phyloP scores from a whole-genome alignment of 805 yeast genomes.

The Kodamaea jinghongensis region DNA sequence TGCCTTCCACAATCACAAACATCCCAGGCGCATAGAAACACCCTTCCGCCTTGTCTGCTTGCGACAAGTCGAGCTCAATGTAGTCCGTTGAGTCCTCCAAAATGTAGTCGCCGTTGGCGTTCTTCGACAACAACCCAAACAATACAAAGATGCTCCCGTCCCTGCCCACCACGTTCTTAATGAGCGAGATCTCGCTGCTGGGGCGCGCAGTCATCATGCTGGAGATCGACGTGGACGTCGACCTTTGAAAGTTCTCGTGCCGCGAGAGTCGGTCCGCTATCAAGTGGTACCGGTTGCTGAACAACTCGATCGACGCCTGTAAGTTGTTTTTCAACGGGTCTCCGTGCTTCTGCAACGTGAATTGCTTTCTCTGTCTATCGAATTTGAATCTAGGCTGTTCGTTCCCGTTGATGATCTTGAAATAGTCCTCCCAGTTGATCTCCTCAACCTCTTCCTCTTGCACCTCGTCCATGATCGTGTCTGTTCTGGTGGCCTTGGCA shows the following conservation, averaged over 20 bases:
- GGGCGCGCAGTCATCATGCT: slow-evolving; percentile 10
- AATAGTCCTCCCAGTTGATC: slow-evolving; percentile 71
- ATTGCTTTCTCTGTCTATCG: slow-evolving; percentile 61
- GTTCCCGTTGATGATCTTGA: slow-evolving; percentile 60
- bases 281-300: slow-evolving; percentile 56
- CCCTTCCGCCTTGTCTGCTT: slow-evolving; percentile 60
- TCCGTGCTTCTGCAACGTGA: slow-evolving; percentile 32
- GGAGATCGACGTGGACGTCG: slow-evolving; percentile 42
- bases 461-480: slow-evolving; percentile 18
- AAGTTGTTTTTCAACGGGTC: slow-evolving; percentile 15
- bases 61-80: slow-evolving; percentile 63
- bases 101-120: slow-evolving; percentile 64
- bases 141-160: slow-evolving; percentile 72
- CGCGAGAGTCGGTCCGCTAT: slow-evolving; percentile 70
- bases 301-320: slow-evolving; percentile 35
- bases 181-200: slow-evolving; percentile 52
- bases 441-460: slow-evolving; percentile 17
- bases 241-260: slow-evolving; percentile 68
- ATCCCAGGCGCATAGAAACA: slow-evolving; percentile 73
- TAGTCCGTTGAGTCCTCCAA: slow-evolving; percentile 80
- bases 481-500: slow-evolving; percentile 16
- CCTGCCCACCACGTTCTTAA: slow-evolving; percentile 84
- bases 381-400: slow-evolving; percentile 65
- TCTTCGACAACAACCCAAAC: slow-evolving; percentile 70
- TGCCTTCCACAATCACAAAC: slow-evolving; percentile 80